Evolutionary conservation across 139 green algal species (phyloP), one percentile per base, ranked within the genome.

Genomic region (Coccomyxa sp.): DNA sequence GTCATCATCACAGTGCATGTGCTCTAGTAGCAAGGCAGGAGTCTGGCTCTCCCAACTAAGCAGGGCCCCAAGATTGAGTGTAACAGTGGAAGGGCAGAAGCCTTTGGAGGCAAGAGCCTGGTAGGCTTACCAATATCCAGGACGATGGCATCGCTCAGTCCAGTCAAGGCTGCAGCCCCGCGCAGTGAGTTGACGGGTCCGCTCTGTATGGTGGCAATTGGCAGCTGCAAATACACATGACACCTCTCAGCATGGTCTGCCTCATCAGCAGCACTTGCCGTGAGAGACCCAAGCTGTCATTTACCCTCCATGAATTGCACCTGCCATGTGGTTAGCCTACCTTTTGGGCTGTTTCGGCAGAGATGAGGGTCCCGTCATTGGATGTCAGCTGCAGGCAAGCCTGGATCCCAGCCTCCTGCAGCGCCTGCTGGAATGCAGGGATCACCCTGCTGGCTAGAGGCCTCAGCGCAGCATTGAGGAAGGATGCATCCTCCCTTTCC

Each of bases 181-280:
- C 82, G 69, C 54, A 87, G n/a, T 18, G 55, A 78, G 80, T 87
- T 89, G 35, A 89, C 85, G 2, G 85, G 85, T 6, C 85, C 82
- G 33, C 68, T 78, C 34, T 82, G 77, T 44, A 87, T 82, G 7
- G 85, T 86, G 27, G 81, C 75, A 12, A 89, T 39, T 0, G 82
- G 85, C 39, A 84, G 36, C 78, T 84, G 76, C 31, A 35, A 64
- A 64, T 64, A 64, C 50, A 64, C 2, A 64, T n/a, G 50, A 14
- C 50, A 29, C 14, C 18, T 18, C 50, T 29, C 14, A 64, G 14
- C 50, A 18, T 64, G 14, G 50, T 14, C 50, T 64, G 14, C 18
- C 50, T 14, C 50, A 64, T 64, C 18, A 29, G 50, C n/a, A n/a
- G n/a, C n/a, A n/a, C n/a, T n/a, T n/a, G n/a, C n/a, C n/a, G n/a